Percentiles rank a stretch among this genome's conserved stretches.
These are phyloP conservation scores for Euphrasia arctica DNA, from an alignment of 305 asterid genomes.

Conservation along the genomic window DNA sequence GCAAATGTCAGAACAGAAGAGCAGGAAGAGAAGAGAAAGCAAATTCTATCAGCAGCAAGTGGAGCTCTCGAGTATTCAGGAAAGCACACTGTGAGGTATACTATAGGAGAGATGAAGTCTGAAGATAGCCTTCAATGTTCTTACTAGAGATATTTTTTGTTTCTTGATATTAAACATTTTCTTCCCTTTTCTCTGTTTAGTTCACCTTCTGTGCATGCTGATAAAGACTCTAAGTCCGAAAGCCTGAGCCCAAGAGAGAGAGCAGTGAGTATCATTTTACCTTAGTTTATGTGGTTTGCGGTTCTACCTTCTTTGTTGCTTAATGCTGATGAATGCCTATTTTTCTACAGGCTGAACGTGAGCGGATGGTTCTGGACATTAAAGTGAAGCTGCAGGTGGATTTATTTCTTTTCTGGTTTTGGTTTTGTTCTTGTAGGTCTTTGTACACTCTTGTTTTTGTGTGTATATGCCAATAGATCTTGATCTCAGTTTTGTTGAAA, in stretches of 20 bases:
- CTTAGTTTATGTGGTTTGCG: conserved; percentile 25
- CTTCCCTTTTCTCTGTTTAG: conserved; percentile 36
- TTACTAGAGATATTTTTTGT: conserved; percentile 22
- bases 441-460: background rate
- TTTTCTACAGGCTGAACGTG: conserved; percentile 78
- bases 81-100: conserved; percentile 57
- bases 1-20: conserved; percentile 68
- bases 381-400: conserved; percentile 94
- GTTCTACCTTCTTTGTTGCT: conserved; percentile 22
- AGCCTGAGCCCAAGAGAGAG: conserved; percentile 97
- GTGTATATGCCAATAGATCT: conserved; percentile 4
- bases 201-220: conserved; percentile 62
- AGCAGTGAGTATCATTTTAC: conserved; percentile 58
- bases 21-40: conserved; percentile 88
- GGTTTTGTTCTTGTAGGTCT: conserved; percentile 8
- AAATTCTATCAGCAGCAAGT: conserved; percentile 79
- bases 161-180: conserved; percentile 21
- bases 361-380: conserved; percentile 95
- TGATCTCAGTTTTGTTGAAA: conserved; percentile 19
- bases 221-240: conserved; percentile 69
- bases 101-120: conserved; percentile 26
- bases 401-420: conserved; percentile 18
- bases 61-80: conserved; percentile 86
- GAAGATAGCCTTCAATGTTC: conserved; percentile 27
- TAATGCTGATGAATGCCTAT: conserved; percentile 23